These are phyloP conservation scores for Cladophialophora psammophila DNA, from an alignment of 2,329 filamentous ascomycete species.

Conservation along the genomic window DNA sequence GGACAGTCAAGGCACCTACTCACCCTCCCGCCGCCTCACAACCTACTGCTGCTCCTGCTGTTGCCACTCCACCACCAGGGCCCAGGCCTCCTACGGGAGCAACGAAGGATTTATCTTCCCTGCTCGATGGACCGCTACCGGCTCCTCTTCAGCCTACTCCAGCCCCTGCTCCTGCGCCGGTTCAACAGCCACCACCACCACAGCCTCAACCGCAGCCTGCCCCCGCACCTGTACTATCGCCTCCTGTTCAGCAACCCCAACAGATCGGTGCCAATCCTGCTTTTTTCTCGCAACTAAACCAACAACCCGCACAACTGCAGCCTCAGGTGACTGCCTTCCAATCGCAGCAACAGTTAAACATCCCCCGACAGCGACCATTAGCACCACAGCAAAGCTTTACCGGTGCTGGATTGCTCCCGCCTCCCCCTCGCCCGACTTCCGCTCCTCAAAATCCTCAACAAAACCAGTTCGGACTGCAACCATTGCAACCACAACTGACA, in stretches of 20 bases:
- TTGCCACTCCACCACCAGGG: conserved; percentile 39
- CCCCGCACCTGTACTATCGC: conserved; percentile 34
- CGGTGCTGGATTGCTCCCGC: conserved; percentile 71
- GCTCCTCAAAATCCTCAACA: conserved; percentile 80
- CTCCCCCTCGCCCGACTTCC: conserved; percentile 83
- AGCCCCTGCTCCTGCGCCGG: conserved; percentile 51
- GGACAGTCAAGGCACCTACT: conserved; percentile 88
- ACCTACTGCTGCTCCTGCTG: conserved; percentile 44
- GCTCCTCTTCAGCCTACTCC: conserved; percentile 64
- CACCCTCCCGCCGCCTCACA: conserved; percentile 52
- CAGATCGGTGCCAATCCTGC: conserved; percentile 55
- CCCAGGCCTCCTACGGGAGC: conserved; percentile 69
- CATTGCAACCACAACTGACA: conserved; percentile 84
- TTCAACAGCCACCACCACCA: conserved; percentile 41
- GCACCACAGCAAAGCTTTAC: conserved; percentile 66
- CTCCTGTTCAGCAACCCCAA: conserved; percentile 48
- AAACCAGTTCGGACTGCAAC: conserved; percentile 74
- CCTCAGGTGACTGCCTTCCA: conserved; percentile 41
- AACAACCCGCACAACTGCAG: conserved; percentile 44
- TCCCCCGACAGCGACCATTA: conserved; percentile 71
- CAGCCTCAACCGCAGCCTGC: conserved; percentile 45
- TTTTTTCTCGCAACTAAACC: conserved; percentile 60
- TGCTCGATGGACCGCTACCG: conserved; percentile 67
- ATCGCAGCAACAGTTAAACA: conserved; percentile 42
- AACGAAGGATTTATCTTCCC: conserved; percentile 68